Percentiles rank a stretch among this genome's conserved stretches.
phyloP scores from a whole-genome alignment of 129 eudicot genomes.

The Centaurea solstitialis region DNA sequence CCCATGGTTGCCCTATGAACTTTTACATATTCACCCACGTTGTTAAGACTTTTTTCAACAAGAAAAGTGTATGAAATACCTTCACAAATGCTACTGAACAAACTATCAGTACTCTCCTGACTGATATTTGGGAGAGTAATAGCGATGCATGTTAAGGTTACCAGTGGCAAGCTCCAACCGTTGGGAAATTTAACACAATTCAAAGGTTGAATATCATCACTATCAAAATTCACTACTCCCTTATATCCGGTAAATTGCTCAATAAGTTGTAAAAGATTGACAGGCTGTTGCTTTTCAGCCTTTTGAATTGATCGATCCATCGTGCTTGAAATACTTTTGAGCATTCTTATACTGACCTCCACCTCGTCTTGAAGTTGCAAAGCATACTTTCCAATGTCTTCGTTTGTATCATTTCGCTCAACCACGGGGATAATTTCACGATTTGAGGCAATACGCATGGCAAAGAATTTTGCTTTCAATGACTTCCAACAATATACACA shows the following conservation, averaged over 20 bases:
- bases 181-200: too few species aligned
- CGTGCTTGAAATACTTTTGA: constrained; percentile 3
- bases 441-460: background rate
- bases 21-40: background rate
- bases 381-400: constrained; percentile 17
- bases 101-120: background rate
- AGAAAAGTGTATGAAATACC: constrained; percentile 11
- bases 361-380: constrained; percentile 3
- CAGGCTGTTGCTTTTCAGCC: constrained; percentile 2
- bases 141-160: constrained; percentile 30
- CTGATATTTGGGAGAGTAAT: constrained; percentile 4
- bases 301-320: background rate
- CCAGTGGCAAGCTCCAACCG: too few species aligned
- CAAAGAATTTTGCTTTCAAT: too few species aligned
- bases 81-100: constrained; percentile 21
- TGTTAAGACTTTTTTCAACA: constrained; percentile 29
- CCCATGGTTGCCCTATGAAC: constrained; percentile 12
- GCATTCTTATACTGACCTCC: constrained; percentile 8
- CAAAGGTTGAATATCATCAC: too few species aligned
- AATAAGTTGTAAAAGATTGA: background rate
- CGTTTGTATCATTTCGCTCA: too few species aligned
- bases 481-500: too few species aligned
- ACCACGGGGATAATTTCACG: background rate
- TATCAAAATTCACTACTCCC: constrained; percentile 28
- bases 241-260: background rate